Conservation (phyloP, 768 basidiomycete genomes). For the Macrolepiota fuliginosa region DNA sequence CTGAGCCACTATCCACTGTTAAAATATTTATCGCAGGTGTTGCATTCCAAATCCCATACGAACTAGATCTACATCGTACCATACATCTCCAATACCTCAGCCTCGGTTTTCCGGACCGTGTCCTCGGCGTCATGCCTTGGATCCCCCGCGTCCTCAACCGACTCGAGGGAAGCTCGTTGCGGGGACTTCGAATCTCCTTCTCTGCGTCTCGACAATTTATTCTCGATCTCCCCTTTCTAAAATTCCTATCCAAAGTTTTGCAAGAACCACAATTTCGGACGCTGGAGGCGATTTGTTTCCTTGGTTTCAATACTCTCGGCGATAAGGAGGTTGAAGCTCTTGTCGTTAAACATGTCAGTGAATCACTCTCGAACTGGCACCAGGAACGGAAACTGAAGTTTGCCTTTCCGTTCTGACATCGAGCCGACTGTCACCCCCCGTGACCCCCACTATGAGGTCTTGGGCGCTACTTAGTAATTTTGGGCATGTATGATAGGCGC, state of each 20-base stretch:
- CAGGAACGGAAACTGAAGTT: background rate
- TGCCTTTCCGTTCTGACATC: background rate
- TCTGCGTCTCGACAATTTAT: constrained; percentile 29
- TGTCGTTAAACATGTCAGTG: constrained; percentile 12
- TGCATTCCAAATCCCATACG: background rate
- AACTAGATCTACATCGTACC: constrained; percentile 21
- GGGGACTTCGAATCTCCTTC: constrained; percentile 24
- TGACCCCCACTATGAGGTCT: no score
- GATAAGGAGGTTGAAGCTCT: constrained; percentile 19
- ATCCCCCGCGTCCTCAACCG: constrained; percentile 22
- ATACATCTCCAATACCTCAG: constrained; percentile 22
- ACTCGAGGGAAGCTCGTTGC: constrained; percentile 17
- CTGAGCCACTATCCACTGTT: background rate
- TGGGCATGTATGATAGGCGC: background rate
- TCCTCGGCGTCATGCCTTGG: constrained; percentile 28
- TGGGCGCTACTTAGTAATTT: background rate
- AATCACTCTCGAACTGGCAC: background rate
- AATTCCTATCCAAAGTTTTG: constrained; percentile 20
- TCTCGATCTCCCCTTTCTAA: constrained; percentile 26
- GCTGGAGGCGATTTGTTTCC: constrained; percentile 25
- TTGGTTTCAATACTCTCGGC: constrained; percentile 19
- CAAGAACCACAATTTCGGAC: constrained; percentile 19
- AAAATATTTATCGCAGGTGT: background rate
- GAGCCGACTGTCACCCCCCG: background rate
- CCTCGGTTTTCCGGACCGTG: constrained; percentile 25